phyloP scores from a whole-genome alignment of 2,329 filamentous ascomycete genomes.

The Sclerotinia subarctica region DNA sequence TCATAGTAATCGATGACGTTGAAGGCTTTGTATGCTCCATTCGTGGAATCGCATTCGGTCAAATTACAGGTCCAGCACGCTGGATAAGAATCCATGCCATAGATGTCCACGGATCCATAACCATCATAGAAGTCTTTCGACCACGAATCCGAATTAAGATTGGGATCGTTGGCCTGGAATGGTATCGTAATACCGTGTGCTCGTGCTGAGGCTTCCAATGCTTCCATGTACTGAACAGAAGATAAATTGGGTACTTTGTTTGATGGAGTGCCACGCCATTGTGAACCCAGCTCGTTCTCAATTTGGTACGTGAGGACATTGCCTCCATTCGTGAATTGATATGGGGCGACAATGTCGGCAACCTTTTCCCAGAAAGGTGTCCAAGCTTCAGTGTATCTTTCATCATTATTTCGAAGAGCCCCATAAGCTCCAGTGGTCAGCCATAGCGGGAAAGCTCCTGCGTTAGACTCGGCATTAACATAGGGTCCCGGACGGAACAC shows the following conservation, averaged over 20 bases:
- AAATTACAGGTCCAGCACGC: slow-evolving; percentile 63
- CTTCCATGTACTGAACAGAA: slow-evolving; percentile 55
- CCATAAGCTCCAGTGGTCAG: slow-evolving; percentile 59
- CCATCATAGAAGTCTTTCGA: slow-evolving; percentile 56
- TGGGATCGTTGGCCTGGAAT: slow-evolving; percentile 57
- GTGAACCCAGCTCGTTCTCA: slow-evolving; percentile 53
- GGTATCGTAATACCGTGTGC: slow-evolving; percentile 57
- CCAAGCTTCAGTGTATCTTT: slow-evolving; percentile 52
- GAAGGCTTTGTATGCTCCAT: slow-evolving; percentile 55
- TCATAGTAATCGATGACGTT: slow-evolving; percentile 38
- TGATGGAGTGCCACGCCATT: slow-evolving; percentile 42
- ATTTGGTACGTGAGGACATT: slow-evolving; percentile 56
- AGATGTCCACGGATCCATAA: slow-evolving; percentile 54
- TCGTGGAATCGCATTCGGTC: slow-evolving; percentile 57
- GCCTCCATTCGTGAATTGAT: slow-evolving; percentile 56
- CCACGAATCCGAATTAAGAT: slow-evolving; percentile 57
- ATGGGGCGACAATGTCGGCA: slow-evolving; percentile 49
- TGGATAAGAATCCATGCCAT: slow-evolving; percentile 52
- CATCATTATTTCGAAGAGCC: slow-evolving; percentile 50
- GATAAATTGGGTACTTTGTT: slow-evolving; percentile 48
- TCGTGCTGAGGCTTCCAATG: slow-evolving; percentile 52
- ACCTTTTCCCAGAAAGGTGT: slow-evolving; percentile 52
- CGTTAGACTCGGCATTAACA: slow-evolving; percentile 61
- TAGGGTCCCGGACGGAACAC: slow-evolving; percentile 69
- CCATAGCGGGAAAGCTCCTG: slow-evolving; percentile 61